These are phyloP conservation scores for Spirogloea muscicola DNA, from an alignment of 139 green algal genomes.

Conservation along the genomic window DNA sequence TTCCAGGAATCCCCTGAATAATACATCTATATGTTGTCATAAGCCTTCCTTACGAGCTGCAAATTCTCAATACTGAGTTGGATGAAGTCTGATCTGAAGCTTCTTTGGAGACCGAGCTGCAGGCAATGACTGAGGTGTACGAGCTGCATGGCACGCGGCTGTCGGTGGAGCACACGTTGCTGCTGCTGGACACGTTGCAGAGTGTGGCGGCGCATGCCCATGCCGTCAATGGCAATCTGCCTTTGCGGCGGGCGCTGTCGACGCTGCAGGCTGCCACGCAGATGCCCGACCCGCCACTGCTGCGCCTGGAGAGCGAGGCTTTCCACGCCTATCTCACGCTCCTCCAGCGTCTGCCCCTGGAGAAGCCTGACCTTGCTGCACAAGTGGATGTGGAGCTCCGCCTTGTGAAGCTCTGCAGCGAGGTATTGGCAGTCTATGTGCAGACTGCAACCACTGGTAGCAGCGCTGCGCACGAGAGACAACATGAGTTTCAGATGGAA, in stretches of 20 bases:
- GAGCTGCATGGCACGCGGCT: conserved; percentile 48
- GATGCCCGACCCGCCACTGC: conserved; percentile 84
- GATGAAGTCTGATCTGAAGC: too few relatives aligned
- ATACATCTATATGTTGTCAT: too few relatives aligned
- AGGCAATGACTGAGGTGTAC: conserved; percentile 64
- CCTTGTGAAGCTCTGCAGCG: conserved; percentile 63
- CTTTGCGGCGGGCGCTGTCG: conserved; percentile 13
- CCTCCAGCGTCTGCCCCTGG: conserved; percentile 58
- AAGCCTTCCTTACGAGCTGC: too few relatives aligned
- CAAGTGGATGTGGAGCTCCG: conserved; percentile 51
- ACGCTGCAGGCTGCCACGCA: conserved; percentile 13
- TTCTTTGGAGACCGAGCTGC: too few relatives aligned
- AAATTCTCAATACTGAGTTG: too few relatives aligned
- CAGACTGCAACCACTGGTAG: too few relatives aligned
- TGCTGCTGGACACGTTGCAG: conserved; percentile 67
- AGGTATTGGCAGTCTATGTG: conserved; percentile 54
- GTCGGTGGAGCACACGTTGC: conserved; percentile 36
- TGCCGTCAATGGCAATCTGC: conserved; percentile 64
- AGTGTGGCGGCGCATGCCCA: conserved; percentile 61
- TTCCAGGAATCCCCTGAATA: too few relatives aligned
- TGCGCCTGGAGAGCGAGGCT: conserved; percentile 85
- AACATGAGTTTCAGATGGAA: neutral
- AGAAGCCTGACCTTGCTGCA: conserved; percentile 7
- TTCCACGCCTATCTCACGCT: conserved; percentile 78
- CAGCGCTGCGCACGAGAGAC: too few relatives aligned